A percentile compares a stretch with the other conserved stretches of the same genome.
Conservation (phyloP, 768 basidiomycete genomes). For the Gloeopeniophorella convolvens region DNA sequence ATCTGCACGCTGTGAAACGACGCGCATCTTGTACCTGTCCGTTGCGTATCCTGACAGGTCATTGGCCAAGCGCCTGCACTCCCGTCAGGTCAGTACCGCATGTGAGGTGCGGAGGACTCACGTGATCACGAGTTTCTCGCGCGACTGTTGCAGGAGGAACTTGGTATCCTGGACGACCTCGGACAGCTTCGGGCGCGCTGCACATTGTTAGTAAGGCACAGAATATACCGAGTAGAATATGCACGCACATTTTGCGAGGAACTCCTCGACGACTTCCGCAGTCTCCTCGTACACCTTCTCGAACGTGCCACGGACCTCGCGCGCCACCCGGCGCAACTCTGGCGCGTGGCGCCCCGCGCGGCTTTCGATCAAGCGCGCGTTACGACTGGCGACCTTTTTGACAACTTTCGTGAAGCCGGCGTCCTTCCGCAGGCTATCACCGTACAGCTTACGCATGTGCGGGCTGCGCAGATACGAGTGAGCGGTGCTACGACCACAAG, state of each 20-base stretch:
- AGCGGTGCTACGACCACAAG: background rate
- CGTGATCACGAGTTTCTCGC: constrained; percentile 90
- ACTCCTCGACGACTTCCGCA: constrained; percentile 88
- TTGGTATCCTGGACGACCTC: constrained; percentile 94
- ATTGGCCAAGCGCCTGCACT: constrained; percentile 64
- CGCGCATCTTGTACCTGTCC: constrained; percentile 66
- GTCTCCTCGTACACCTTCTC: constrained; percentile 96
- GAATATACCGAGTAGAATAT: constrained; percentile 27
- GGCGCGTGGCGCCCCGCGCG: constrained; percentile 78
- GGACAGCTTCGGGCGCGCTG: constrained; percentile 82
- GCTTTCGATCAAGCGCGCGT: constrained; percentile 67
- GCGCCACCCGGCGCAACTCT: constrained; percentile 75
- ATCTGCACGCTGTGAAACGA: constrained; percentile 47
- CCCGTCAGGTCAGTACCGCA: background rate
- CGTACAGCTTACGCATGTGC: constrained; percentile 97
- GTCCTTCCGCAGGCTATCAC: constrained; percentile 87
- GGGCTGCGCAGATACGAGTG: constrained; percentile 47
- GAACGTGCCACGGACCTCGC: constrained; percentile 89
- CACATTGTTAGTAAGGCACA: background rate
- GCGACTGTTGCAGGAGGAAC: constrained; percentile 80
- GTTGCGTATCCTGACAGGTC: constrained; percentile 78
- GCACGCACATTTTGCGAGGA: constrained; percentile 90
- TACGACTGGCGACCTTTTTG: constrained; percentile 83
- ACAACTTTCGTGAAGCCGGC: constrained; percentile 99
- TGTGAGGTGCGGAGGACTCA: constrained; percentile 34